Conservation (phyloP, 2,329 filamentous ascomycete species). For the Xylaria arbuscula region DNA sequence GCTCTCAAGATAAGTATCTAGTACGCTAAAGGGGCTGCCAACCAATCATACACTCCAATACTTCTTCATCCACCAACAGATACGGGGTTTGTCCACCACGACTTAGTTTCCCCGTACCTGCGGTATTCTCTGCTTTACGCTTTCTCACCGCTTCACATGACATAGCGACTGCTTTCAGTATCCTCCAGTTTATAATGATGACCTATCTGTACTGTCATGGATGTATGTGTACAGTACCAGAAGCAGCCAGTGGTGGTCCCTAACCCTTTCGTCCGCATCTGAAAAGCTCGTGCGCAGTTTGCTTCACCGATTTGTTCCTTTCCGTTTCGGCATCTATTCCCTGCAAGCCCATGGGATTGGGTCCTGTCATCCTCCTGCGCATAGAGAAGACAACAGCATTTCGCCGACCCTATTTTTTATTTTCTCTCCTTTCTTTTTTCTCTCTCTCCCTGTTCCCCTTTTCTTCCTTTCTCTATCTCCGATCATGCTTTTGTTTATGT, state of each 20-base stretch:
- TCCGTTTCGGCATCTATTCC: background rate
- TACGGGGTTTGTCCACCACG: background rate
- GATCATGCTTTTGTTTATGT: background rate
- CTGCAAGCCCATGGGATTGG: constrained; percentile 9
- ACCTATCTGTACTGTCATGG: background rate
- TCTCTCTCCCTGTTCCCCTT: background rate
- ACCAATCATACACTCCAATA: background rate
- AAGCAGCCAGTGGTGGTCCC: constrained; percentile 9
- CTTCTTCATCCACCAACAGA: background rate
- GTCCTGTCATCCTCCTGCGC: constrained; percentile 3
- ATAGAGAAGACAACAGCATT: constrained; percentile 4
- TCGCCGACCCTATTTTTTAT: background rate
- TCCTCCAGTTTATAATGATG: background rate
- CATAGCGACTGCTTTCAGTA: constrained; percentile 11
- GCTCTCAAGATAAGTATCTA: background rate
- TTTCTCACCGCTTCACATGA: constrained; percentile 29
- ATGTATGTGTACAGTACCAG: constrained; percentile 5
- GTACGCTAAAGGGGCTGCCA: background rate
- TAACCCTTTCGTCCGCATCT: constrained; percentile 25
- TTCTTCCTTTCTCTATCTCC: background rate
- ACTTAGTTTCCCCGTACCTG: constrained; percentile 11
- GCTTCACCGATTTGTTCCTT: constrained; percentile 25
- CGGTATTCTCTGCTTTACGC: constrained; percentile 11
- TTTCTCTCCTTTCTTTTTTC: no score
- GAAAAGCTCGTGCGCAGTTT: constrained; percentile 8